Evolutionary conservation across 1,284 basidiomycete genomes (phyloP).

Genomic region (Ganoderma boninense): DNA sequence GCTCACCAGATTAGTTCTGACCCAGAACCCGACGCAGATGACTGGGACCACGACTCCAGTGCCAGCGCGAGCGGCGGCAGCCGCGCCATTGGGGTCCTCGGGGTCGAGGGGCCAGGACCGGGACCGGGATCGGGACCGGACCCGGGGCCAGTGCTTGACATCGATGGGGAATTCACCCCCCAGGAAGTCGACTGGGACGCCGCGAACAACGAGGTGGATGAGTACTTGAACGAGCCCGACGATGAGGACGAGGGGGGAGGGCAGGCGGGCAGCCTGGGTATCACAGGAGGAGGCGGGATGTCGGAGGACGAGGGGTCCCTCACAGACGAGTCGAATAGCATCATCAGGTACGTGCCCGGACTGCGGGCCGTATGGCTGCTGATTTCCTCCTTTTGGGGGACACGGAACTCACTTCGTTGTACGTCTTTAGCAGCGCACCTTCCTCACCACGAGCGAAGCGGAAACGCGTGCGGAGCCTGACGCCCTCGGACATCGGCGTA

Average conservation of each 20-base stretch:
- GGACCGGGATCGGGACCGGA: constrained; percentile 10
- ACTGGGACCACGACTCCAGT: constrained; percentile 59
- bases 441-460: constrained; percentile 60
- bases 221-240: constrained; percentile 83
- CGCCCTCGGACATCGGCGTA: constrained; percentile 64
- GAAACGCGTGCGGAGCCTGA: constrained; percentile 75
- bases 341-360: constrained; percentile 50
- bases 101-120: constrained; percentile 34
- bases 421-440: constrained; percentile 47
- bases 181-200: constrained; percentile 78
- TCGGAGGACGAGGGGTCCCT: constrained; percentile 56
- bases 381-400: not conserved
- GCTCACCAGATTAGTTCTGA: constrained; percentile 69
- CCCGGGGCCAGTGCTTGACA: too few species aligned
- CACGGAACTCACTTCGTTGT: not conserved
- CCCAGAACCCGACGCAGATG: constrained; percentile 69
- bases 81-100: constrained; percentile 24
- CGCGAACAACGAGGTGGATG: constrained; percentile 88
- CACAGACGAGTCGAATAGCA: constrained; percentile 56
- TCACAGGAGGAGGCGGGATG: constrained; percentile 38
- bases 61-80: constrained; percentile 27
- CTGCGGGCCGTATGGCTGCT: not conserved
- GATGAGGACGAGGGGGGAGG: constrained; percentile 56
- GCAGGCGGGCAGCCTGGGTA: constrained; percentile 41
- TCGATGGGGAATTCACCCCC: constrained; percentile 50